Conservation (phyloP, 306 rosid species). For the Lagenaria siceraria region DNA sequence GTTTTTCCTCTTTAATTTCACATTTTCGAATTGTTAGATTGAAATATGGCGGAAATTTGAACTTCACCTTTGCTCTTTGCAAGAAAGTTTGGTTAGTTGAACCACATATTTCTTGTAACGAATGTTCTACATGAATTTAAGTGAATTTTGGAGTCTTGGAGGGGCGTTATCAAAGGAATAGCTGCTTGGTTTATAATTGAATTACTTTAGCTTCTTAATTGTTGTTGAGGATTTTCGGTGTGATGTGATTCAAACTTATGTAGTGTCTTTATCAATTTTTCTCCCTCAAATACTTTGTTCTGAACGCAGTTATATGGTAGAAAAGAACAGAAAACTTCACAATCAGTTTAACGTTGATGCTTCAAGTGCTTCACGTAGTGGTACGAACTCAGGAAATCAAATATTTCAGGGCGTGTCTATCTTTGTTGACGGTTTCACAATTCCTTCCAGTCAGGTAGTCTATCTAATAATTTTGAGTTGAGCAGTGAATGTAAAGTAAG, state of each 20-base stretch:
- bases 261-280: neutral
- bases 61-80: neutral
- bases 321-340: conserved; percentile 64
- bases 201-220: neutral
- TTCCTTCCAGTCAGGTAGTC: conserved; percentile 72
- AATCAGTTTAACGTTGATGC: conserved; percentile 60
- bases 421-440: conserved; percentile 86
- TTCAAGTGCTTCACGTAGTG: conserved; percentile 26
- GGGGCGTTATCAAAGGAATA: neutral
- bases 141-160: neutral
- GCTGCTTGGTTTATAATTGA: neutral
- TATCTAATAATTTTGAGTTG: neutral
- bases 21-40: neutral
- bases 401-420: conserved; percentile 67
- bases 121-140: neutral
- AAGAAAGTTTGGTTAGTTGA: neutral
- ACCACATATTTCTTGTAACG: neutral
- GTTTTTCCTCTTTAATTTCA: neutral
- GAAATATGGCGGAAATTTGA: neutral
- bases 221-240: neutral
- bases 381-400: conserved; percentile 25
- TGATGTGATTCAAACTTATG: neutral
- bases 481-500: neutral
- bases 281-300: neutral
- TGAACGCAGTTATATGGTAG: conserved; percentile 57